These are phyloP conservation scores for Drechslera avenae DNA, from an alignment of 2,329 filamentous ascomycete genomes.

Conservation along the genomic window DNA sequence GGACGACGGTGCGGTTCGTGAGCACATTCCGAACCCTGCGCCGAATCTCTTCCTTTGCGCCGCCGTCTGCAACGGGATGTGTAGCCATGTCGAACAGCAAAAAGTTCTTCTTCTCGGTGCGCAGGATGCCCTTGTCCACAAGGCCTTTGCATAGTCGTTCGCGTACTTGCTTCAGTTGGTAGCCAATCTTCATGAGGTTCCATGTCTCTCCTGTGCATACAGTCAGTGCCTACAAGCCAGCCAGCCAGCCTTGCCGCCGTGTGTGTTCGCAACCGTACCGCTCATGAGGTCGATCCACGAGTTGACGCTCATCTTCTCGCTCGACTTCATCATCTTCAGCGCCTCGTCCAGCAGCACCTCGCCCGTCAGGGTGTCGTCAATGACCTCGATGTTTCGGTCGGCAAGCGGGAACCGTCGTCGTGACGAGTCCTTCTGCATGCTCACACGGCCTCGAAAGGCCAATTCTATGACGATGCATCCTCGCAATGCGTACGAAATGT, in stretches of 20 bases:
- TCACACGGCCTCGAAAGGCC: slow-evolving; percentile 92
- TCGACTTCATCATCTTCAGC: slow-evolving; percentile 99
- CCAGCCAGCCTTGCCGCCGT: neutral
- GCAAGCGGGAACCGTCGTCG: slow-evolving; percentile 90
- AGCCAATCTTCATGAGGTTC: slow-evolving; percentile 99
- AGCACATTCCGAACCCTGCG: slow-evolving; percentile 90
- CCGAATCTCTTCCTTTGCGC: slow-evolving; percentile 96
- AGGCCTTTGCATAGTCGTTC: slow-evolving; percentile 96
- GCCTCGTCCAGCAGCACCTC: slow-evolving; percentile 97
- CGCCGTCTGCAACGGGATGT: slow-evolving; percentile 93
- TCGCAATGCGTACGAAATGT: slow-evolving; percentile 96
- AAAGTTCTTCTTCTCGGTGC: slow-evolving; percentile 99
- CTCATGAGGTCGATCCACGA: slow-evolving; percentile 99
- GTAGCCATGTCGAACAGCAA: slow-evolving; percentile 99
- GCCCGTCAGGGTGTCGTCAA: slow-evolving; percentile 94
- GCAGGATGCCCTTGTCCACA: slow-evolving; percentile 97
- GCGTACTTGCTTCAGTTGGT: slow-evolving; percentile 98
- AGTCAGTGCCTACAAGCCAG: slow-evolving; percentile 24
- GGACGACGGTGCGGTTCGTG: slow-evolving; percentile 90
- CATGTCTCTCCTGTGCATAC: slow-evolving; percentile 82
- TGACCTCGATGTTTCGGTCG: slow-evolving; percentile 93
- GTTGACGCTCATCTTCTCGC: slow-evolving; percentile 99
- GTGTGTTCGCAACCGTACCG: slow-evolving; percentile 62
- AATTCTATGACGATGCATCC: slow-evolving; percentile 98
- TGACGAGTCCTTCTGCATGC: slow-evolving; percentile 96